A percentile compares a stretch with the other conserved stretches of the same genome.
phyloP scores from a whole-genome alignment of 2,329 filamentous ascomycete genomes.

The Hirsutella minnesotensis region DNA sequence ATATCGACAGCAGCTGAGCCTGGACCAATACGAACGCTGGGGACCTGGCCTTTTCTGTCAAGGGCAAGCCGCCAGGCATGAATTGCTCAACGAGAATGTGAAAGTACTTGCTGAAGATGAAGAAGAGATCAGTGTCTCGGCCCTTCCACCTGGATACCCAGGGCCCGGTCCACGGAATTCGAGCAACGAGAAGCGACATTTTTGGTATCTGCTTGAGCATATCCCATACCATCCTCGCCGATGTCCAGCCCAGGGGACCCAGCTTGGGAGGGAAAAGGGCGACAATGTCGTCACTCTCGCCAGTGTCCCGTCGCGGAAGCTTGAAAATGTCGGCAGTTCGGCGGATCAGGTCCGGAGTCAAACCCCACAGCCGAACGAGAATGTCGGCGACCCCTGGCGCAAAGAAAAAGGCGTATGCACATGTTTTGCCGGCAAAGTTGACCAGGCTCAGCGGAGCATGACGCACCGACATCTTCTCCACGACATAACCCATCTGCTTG shows the following conservation, averaged over 20 bases:
- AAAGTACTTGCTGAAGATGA: constrained; percentile 83
- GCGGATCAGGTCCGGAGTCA: constrained; percentile 56
- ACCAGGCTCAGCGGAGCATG: constrained; percentile 57
- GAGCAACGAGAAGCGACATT: constrained; percentile 54
- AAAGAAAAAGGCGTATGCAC: constrained; percentile 89
- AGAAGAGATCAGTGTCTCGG: constrained; percentile 79
- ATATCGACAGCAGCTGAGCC: constrained; percentile 64
- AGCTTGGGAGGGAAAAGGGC: constrained; percentile 59
- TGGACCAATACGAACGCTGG: constrained; percentile 74
- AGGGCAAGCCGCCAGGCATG: constrained; percentile 41
- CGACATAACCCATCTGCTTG: constrained; percentile 74
- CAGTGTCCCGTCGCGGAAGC: constrained; percentile 41
- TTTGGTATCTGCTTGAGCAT: constrained; percentile 53
- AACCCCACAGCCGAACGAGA: constrained; percentile 68
- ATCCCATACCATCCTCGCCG: constrained; percentile 34
- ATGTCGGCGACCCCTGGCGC: constrained; percentile 78
- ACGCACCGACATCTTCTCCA: constrained; percentile 76
- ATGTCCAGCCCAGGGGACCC: constrained; percentile 44
- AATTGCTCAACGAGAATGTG: constrained; percentile 69
- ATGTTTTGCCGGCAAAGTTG: constrained; percentile 80
- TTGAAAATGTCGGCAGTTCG: constrained; percentile 60
- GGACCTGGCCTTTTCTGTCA: constrained; percentile 47
- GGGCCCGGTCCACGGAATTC: constrained; percentile 73
- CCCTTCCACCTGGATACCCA: constrained; percentile 84
- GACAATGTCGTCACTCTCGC: constrained; percentile 53